Percentiles rank a stretch among this genome's conserved stretches.
phyloP scores from a whole-genome alignment of 1,284 basidiomycete genomes.

The Ganoderma multipileum region DNA sequence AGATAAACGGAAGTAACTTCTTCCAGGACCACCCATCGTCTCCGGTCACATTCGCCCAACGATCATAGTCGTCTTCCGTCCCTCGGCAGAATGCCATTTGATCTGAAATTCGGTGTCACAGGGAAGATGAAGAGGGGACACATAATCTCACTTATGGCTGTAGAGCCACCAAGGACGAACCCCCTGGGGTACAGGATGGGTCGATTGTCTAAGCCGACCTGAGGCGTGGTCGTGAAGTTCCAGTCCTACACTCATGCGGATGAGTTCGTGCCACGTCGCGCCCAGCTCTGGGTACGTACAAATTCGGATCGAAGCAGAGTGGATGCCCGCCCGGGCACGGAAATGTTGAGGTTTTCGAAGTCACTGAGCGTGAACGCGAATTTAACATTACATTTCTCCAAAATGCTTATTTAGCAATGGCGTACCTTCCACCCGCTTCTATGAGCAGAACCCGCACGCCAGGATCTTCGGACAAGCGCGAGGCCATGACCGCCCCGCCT shows the following conservation, averaged over 20 bases:
- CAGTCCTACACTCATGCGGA: conserved; percentile 8
- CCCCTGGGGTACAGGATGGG: conserved; percentile 33
- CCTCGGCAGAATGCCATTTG: conserved; percentile 49
- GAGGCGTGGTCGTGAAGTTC: conserved; percentile 32
- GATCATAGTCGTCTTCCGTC: conserved; percentile 42
- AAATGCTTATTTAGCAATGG: not conserved
- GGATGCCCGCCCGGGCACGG: not conserved
- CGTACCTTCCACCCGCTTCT: conserved; percentile 33
- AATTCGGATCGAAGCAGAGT: conserved; percentile 4
- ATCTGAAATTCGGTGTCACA: conserved; percentile 40
- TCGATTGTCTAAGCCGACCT: conserved; percentile 37
- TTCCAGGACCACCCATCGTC: conserved; percentile 42
- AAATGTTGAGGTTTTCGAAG: conserved; percentile 6
- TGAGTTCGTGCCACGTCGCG: not conserved
- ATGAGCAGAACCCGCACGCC: conserved; percentile 32
- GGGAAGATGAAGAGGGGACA: conserved; percentile 10
- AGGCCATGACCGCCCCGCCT: conserved; percentile 35
- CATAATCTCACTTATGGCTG: conserved; percentile 30
- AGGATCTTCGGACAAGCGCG: conserved; percentile 35
- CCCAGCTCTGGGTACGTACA: not conserved
- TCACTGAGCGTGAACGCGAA: not conserved
- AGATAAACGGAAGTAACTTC: conserved; percentile 31
- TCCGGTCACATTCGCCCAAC: conserved; percentile 38
- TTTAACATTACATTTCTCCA: not conserved
- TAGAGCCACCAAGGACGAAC: conserved; percentile 34